phyloP scores from a whole-genome alignment of 2,329 filamentous ascomycete genomes.

The Penicillium sp. region DNA sequence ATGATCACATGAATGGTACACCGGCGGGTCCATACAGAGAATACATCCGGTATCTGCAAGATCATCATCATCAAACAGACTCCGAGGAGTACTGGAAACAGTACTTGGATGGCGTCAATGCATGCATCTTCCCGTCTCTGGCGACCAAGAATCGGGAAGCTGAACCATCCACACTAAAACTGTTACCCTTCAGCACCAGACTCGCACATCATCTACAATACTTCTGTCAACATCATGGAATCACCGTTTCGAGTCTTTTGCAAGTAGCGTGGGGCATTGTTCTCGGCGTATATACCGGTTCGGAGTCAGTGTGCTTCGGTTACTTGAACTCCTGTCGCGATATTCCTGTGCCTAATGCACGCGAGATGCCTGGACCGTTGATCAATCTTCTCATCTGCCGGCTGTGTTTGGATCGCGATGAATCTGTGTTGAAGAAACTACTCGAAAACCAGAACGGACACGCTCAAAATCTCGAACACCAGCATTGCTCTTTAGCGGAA shows the following conservation, averaged over 20 bases:
- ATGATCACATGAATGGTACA: too few relatives aligned
- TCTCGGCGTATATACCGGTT: neutral
- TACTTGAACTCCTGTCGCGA: conserved; percentile 9
- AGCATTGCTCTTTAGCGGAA: conserved; percentile 19
- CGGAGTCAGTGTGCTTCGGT: conserved; percentile 6
- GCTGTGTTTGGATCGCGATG: too few relatives aligned
- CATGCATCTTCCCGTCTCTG: conserved; percentile 12
- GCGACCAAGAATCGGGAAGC: neutral
- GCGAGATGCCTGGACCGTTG: conserved; percentile 1
- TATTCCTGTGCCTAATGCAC: conserved; percentile 1
- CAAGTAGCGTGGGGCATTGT: too few relatives aligned
- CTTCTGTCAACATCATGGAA: too few relatives aligned
- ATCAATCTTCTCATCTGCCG: neutral
- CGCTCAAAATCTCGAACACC: conserved; percentile 12
- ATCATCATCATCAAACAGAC: neutral
- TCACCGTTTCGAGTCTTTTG: too few relatives aligned
- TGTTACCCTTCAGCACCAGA: too few relatives aligned
- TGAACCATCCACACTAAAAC: too few relatives aligned
- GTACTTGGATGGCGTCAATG: conserved; percentile 4
- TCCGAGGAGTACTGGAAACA: conserved; percentile 6
- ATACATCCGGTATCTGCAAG: too few relatives aligned
- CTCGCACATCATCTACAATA: too few relatives aligned
- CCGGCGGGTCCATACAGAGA: too few relatives aligned
- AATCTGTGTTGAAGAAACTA: too few relatives aligned
- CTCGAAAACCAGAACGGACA: too few relatives aligned